Conservation (phyloP, 208 protist genomes). For the Tritrichomonas musculus region DNA sequence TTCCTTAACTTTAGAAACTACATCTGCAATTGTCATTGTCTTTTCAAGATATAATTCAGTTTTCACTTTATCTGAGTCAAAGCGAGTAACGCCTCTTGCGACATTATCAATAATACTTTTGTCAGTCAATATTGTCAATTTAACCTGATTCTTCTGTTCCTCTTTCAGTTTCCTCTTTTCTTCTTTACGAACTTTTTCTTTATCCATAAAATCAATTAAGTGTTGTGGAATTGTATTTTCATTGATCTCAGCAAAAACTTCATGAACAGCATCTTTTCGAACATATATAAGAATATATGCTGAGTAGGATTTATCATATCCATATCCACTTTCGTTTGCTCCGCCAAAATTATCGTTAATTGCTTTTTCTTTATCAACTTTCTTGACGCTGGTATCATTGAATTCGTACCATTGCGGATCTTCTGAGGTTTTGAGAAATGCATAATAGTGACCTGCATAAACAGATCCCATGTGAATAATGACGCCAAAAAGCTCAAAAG, state of each 20-base stretch:
- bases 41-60: no score
- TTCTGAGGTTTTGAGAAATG: background rate
- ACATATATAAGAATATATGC: slow-evolving; percentile 7
- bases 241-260: background rate
- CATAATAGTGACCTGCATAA: background rate
- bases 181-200: no score
- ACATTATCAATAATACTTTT: no score
- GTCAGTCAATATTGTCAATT: no score
- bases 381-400: background rate
- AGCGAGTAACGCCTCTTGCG: no score
- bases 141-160: no score
- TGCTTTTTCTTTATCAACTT: background rate
- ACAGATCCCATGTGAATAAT: background rate
- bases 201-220: no score
- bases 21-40: no score
- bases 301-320: background rate
- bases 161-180: no score
- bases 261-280: background rate
- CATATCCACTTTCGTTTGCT: background rate
- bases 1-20: no score
- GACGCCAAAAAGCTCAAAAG: background rate
- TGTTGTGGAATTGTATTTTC: background rate
- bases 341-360: background rate
- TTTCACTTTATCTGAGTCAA: no score
- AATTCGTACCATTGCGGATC: slow-evolving; percentile 25